Percentiles rank a stretch among this genome's conserved stretches.
Evolutionary conservation across 73 alveolate species (phyloP).

Genomic region (Stentor coeruleus): DNA sequence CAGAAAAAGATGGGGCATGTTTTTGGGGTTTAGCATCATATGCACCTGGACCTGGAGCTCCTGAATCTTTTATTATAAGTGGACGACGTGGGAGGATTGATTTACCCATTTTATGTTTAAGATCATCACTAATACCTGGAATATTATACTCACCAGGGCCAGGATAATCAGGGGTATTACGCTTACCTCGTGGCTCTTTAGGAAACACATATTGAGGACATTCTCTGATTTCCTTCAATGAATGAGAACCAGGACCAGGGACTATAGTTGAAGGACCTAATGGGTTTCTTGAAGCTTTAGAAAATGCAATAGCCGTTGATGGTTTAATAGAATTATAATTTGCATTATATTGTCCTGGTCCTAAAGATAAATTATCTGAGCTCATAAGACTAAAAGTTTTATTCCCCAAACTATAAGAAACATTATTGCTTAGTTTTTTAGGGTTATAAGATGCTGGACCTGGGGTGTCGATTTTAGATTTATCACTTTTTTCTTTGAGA

Average conservation of each 20-base stretch:
- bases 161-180: neutral
- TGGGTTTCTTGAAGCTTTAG: neutral
- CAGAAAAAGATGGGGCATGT: slow-evolving; percentile 1
- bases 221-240: neutral
- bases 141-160: neutral
- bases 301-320: neutral
- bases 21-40: neutral
- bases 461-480: neutral
- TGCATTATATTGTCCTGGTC: slow-evolving; percentile 14
- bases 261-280: neutral
- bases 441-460: slow-evolving; percentile 25
- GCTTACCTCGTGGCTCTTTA: neutral
- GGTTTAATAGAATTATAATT: neutral
- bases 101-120: neutral
- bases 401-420: slow-evolving; percentile 2
- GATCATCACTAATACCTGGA: neutral
- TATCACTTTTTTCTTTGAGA: neutral
- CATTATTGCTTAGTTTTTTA: neutral
- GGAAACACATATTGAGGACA: neutral
- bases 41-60: slow-evolving; percentile 27
- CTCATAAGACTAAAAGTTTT: neutral
- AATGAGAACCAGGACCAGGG: slow-evolving; percentile 16
- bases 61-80: neutral
- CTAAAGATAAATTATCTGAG: neutral
- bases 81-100: neutral